Evolutionary conservation across 2,329 filamentous ascomycete genomes (phyloP), one percentile per base, ranked within the genome.

Genomic region (Ceratocystis huliohia): DNA sequence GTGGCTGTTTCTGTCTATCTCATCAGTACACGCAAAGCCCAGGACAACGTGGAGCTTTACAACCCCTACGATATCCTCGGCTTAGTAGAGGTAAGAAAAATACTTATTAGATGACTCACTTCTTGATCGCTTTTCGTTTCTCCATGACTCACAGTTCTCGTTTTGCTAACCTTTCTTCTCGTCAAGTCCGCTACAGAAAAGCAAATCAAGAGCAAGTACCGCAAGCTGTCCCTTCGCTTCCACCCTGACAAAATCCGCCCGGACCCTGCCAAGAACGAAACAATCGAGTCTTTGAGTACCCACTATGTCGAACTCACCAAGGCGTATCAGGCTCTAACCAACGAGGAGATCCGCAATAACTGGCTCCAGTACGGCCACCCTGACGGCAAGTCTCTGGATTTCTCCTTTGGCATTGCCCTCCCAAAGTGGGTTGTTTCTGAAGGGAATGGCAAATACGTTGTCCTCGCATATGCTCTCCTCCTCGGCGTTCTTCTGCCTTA

Each of bases 261-360:
- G 28, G 90, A 97, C 74, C 78, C 86, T 25, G 79, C 87, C 69
- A 94, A 92, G 78, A 99, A 99, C 77, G 85, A 96, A 76, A 99
- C 94, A 0, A 72, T 86, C 66, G 91, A 97, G 71, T 82, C 79
- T 20, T 82, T 97, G 72, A 99, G 94, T 76, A 82, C 92, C 68
- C 82, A 87, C 75, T 99, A 94, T 78, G 91, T 97, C 66, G 92
- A 97, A 73, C 84, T 97, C 72, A 94, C 91, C 71, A 99, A 99
- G 79, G 94, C 94, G 5, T 99, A 96, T 82, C 96, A 99, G 78
- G 88, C 94, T 2, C 83, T 99, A 62, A 99, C 95, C 3, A 94
- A 99, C 74, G 95, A 99, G 77, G 94, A 97, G 53, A 84, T 97
- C 69, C 89, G 94, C 73, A 96, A 96, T 78, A 99, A 99, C 79